phyloP scores from a whole-genome alignment of 805 yeast genomes.

The Nadsonia fulvescens region DNA sequence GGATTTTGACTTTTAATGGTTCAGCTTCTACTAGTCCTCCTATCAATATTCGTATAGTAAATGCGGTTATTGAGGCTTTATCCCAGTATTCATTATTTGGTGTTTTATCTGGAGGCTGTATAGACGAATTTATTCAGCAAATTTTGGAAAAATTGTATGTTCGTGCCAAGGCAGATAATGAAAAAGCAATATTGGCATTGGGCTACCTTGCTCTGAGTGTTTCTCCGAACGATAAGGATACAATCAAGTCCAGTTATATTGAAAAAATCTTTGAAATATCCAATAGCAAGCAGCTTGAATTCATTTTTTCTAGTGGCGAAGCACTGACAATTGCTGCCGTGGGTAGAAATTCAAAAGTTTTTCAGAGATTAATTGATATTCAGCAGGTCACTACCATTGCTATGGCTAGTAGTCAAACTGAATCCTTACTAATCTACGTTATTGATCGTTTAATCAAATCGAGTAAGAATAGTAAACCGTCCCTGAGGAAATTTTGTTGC shows the following conservation, averaged over 20 bases:
- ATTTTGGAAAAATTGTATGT: conserved; percentile 8
- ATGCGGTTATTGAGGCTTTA: conserved; percentile 14
- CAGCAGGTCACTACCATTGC: conserved; percentile 17
- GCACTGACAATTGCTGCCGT: conserved; percentile 52
- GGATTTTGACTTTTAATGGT: no score
- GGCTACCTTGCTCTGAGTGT: conserved; percentile 38
- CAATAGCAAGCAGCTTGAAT: conserved; percentile 55
- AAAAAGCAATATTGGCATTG: conserved; percentile 36
- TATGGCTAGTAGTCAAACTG: neutral
- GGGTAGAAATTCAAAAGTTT: conserved; percentile 54
- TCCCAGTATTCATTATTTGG: conserved; percentile 25
- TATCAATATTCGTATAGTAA: no score
- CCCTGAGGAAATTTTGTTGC: conserved; percentile 57
- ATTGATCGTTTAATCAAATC: conserved; percentile 33
- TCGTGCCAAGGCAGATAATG: conserved; percentile 33
- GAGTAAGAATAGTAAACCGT: conserved; percentile 51
- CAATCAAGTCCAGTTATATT: conserved; percentile 21
- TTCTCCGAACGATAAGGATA: conserved; percentile 18
- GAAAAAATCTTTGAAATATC: conserved; percentile 37
- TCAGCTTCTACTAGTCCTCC: no score
- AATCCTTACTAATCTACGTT: conserved; percentile 15
- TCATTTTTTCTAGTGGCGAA: conserved; percentile 66
- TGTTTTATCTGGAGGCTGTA: conserved; percentile 16
- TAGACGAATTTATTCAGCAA: conserved; percentile 6
- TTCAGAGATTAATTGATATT: conserved; percentile 38